Evolutionary conservation across 805 yeast genomes (phyloP), one percentile per base, ranked within the genome.

Genomic region (Starmera quercuum): DNA sequence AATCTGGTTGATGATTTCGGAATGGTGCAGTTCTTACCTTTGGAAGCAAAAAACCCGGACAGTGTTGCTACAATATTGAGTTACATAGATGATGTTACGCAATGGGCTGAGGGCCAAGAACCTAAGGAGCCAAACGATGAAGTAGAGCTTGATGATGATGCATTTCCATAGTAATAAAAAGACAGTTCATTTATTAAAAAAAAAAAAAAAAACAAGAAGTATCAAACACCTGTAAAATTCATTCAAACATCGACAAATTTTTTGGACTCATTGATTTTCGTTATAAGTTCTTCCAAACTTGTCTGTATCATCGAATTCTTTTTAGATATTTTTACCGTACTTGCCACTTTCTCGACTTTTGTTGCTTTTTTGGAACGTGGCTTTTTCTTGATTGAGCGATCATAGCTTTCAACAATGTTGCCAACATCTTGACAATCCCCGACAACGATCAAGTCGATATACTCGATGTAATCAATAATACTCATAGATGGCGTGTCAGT

Each of bases 101-200:
- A 92, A 54, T 92, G 98, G 98, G 78, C 85, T 16, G 99, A 92
- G 54, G 64, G 76, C 4, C 97, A 92, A 58, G 99, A 92, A 57
- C 97, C 97, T 22, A 90, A 90, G 54, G 97, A 90, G 55, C 97
- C 97, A 1, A 71, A 74, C 20, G 97, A 86, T 45, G 84, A 78
- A 40, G 46, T 71, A 12, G 82, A 75, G 26, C 53, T 74, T n/a
- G 84, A 77, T 11, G 84, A 75, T 11, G 71, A 71, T 34, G 69
- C 18, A 26, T 16, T 25, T 25, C 15, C 11, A 25, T 7, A 14
- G 12, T 8, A 24, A 6, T 10, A 7, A 13, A 24, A n/a, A 12
- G 15, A 24, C 11, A 21, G 23, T 11, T 8, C 23, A 21, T 21
- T 21, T 8, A 28, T 11, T 33, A 35, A 19, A 21, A 26, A 26